Evolutionary conservation across 441 rosid species (phyloP).

Genomic region (Eutrema salsugineum): DNA sequence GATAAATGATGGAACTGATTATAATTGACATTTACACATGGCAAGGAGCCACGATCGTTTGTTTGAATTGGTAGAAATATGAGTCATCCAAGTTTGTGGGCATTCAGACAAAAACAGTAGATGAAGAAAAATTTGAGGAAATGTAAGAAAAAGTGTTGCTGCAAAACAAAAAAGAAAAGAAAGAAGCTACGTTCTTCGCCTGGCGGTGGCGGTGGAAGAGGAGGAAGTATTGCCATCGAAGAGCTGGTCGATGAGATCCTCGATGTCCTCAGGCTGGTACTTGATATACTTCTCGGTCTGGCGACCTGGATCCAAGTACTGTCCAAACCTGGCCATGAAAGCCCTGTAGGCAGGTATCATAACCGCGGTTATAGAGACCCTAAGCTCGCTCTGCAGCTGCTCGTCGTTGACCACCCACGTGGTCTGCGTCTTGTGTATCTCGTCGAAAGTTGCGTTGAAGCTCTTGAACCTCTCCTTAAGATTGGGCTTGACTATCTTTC

Average conservation of each 20-base stretch:
- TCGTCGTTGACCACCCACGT: conserved; percentile 86
- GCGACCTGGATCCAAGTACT: conserved; percentile 71
- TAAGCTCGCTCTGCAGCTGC: conserved; percentile 88
- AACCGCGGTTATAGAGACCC: conserved; percentile 79
- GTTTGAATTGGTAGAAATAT: conserved; percentile 4
- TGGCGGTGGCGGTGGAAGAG: conserved; percentile 37
- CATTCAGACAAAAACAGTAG: conserved; percentile 22
- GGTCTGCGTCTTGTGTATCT: conserved; percentile 87
- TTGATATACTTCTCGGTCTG: conserved; percentile 89
- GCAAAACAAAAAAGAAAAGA: conserved; percentile 29
- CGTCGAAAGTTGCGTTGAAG: conserved; percentile 79
- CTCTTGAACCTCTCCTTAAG: conserved; percentile 86
- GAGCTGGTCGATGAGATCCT: conserved; percentile 65
- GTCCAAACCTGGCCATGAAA: conserved; percentile 73
- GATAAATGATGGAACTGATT: conserved; percentile 15
- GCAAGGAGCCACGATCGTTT: conserved; percentile 24
- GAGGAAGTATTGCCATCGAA: conserved; percentile 71
- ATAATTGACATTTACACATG: conserved; percentile 33
- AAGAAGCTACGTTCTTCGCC: conserved; percentile 44
- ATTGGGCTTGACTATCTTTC: conserved; percentile 71
- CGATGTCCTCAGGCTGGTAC: conserved; percentile 83
- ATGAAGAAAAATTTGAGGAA: conserved; percentile 14
- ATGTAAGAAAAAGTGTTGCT: conserved; percentile 3
- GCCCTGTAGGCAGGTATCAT: conserved; percentile 88
- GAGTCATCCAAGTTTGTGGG: conserved; percentile 13